Percentiles rank a stretch among this genome's conserved stretches.
Conservation (phyloP, 208 protist species). For the Angomonas ambiguus region DNA sequence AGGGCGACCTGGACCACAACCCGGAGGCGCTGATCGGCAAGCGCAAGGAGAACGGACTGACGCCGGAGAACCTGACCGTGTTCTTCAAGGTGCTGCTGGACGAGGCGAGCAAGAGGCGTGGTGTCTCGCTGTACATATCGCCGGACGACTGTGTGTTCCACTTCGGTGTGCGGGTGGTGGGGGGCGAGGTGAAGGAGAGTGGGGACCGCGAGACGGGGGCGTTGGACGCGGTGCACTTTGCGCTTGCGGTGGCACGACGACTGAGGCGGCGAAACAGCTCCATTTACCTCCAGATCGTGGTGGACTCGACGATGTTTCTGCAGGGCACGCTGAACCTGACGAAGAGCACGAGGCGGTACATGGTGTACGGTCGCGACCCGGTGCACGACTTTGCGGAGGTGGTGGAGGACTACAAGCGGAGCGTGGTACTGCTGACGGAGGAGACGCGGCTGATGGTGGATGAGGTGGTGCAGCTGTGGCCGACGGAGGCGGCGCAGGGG, state of each 20-base stretch:
- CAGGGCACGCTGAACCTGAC: slow-evolving; percentile 13
- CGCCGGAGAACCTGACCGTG: slow-evolving; percentile 11
- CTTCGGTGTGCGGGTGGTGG: slow-evolving; percentile 12
- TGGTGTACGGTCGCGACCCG: slow-evolving; percentile 27
- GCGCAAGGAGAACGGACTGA: slow-evolving; percentile 3
- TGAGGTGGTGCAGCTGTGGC: slow-evolving; percentile 20
- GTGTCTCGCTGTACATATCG: slow-evolving; percentile 9
- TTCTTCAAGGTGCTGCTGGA: slow-evolving; percentile 16
- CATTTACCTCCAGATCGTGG: slow-evolving; percentile 13
- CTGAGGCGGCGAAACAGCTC: not conserved
- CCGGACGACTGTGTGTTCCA: slow-evolving; percentile 19
- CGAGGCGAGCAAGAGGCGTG: slow-evolving; percentile 11
- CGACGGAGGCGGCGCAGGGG: not conserved
- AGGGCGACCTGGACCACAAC: slow-evolving; percentile 13
- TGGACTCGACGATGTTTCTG: slow-evolving; percentile 24
- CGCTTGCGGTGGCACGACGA: slow-evolving; percentile 14
- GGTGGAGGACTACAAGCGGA: slow-evolving; percentile 21
- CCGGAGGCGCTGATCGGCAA: not conserved
- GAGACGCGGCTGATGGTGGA: slow-evolving; percentile 33
- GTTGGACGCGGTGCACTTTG: slow-evolving; percentile 13
- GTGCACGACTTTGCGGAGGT: slow-evolving; percentile 17
- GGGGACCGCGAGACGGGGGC: slow-evolving; percentile 11
- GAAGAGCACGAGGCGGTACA: slow-evolving; percentile 15
- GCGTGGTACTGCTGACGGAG: slow-evolving; percentile 29
- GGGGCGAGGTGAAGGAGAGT: not conserved